phyloP scores from a whole-genome alignment of 2,329 filamentous ascomycete species.

The Fusarium haematococcum region DNA sequence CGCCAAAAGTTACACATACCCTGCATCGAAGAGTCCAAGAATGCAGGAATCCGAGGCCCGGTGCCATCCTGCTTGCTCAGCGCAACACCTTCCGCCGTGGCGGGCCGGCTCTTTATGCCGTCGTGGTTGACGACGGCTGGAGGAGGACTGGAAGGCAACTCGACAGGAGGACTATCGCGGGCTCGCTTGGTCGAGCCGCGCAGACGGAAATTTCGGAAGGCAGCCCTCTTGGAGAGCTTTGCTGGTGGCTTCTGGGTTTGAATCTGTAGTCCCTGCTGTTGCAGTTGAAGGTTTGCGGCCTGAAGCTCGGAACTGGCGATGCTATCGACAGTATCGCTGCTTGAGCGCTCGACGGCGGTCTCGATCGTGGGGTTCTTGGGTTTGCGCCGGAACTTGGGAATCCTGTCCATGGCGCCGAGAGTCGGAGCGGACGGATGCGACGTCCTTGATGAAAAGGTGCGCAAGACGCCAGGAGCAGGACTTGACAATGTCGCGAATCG shows the following conservation, averaged over 20 bases:
- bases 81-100: constrained; percentile 32
- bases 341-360: constrained; percentile 52
- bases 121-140: constrained; percentile 53
- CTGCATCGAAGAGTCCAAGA: constrained; percentile 52
- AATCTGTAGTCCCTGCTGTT: constrained; percentile 27
- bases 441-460: constrained; percentile 23
- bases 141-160: constrained; percentile 45
- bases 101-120: constrained; percentile 45
- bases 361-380: constrained; percentile 58
- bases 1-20: constrained; percentile 47
- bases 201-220: constrained; percentile 60
- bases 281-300: constrained; percentile 35
- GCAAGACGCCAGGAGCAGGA: constrained; percentile 23
- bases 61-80: constrained; percentile 25
- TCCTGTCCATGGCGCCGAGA: constrained; percentile 53
- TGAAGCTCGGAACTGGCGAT: constrained; percentile 43
- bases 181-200: constrained; percentile 61
- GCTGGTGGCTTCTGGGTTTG: constrained; percentile 31
- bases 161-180: constrained; percentile 54
- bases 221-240: constrained; percentile 49
- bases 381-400: constrained; percentile 58
- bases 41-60: constrained; percentile 51
- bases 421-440: constrained; percentile 19
- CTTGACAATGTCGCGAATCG: constrained; percentile 18
- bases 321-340: constrained; percentile 45